Evolutionary conservation across 2,329 filamentous ascomycete genomes (phyloP).

Genomic region (Dactylellina drechsleri): DNA sequence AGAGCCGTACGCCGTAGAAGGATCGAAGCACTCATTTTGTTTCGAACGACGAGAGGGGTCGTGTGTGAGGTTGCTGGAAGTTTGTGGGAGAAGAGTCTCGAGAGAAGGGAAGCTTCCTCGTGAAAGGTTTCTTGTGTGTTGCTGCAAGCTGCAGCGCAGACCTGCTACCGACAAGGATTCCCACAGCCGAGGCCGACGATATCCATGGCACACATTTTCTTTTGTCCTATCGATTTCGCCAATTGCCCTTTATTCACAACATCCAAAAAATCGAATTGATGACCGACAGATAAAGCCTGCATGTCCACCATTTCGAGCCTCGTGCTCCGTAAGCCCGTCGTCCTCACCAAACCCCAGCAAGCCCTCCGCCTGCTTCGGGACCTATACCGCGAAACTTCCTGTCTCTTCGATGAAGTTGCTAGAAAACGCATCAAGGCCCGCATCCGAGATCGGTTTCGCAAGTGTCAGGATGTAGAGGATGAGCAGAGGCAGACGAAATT

Average conservation of each 20-base stretch:
- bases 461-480: conserved; percentile 27
- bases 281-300: conserved; percentile 20
- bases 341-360: conserved; percentile 44
- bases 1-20: conserved; percentile 37
- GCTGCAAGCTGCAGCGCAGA: conserved; percentile 12
- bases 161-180: neutral
- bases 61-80: neutral
- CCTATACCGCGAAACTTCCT: conserved; percentile 56
- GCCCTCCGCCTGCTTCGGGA: conserved; percentile 32
- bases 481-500: conserved; percentile 39
- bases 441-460: conserved; percentile 55
- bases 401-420: conserved; percentile 57
- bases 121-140: conserved; percentile 46
- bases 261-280: conserved; percentile 14
- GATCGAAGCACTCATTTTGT: conserved; percentile 33
- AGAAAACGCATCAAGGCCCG: conserved; percentile 53
- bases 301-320: conserved; percentile 47
- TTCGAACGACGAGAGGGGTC: neutral
- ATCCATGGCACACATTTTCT: conserved; percentile 28
- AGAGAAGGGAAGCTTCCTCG: conserved; percentile 16
- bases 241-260: neutral
- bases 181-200: conserved; percentile 51
- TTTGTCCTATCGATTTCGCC: neutral
- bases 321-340: conserved; percentile 44
- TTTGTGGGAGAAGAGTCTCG: neutral